Evolutionary conservation across 306 rosid species (phyloP).

Genomic region (Malus sylvestris): DNA sequence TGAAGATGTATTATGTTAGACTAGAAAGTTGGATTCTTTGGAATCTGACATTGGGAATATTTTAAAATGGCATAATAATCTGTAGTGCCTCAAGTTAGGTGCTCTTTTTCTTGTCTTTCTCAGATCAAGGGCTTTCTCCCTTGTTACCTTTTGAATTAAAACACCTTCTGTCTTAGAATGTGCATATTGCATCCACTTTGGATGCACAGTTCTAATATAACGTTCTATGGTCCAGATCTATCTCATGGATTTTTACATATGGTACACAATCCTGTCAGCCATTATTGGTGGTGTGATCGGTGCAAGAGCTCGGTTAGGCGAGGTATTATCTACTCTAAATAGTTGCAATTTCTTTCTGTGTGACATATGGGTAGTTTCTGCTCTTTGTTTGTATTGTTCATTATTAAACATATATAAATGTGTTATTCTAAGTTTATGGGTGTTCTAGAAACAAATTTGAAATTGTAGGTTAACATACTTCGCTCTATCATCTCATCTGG

Average conservation of each 20-base stretch:
- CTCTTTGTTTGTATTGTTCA: not conserved
- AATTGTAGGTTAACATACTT: not conserved
- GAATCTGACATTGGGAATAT: not conserved
- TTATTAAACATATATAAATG: not conserved
- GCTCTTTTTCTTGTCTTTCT: not conserved
- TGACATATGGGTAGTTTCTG: not conserved
- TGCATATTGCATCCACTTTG: not conserved
- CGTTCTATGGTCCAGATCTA: conserved; percentile 60
- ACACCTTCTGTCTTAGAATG: not conserved
- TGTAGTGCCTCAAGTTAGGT: not conserved
- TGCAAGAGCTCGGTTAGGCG: conserved; percentile 92
- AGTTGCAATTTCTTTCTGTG: not conserved
- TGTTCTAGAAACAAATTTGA: not conserved
- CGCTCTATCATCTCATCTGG: not conserved
- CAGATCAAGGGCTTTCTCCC: conserved; percentile 6
- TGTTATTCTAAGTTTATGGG: not conserved
- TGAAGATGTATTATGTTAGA: not conserved
- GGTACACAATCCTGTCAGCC: conserved; percentile 90
- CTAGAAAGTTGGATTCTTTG: not conserved
- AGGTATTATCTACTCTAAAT: conserved; percentile 44
- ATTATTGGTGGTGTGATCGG: conserved; percentile 91
- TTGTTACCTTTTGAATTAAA: not conserved
- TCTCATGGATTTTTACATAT: conserved; percentile 90
- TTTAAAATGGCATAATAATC: not conserved
- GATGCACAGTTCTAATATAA: conserved; percentile 19